Evolutionary conservation across 176 grass and related monocot genomes (phyloP).

Genomic region (Guadua angustifolia): DNA sequence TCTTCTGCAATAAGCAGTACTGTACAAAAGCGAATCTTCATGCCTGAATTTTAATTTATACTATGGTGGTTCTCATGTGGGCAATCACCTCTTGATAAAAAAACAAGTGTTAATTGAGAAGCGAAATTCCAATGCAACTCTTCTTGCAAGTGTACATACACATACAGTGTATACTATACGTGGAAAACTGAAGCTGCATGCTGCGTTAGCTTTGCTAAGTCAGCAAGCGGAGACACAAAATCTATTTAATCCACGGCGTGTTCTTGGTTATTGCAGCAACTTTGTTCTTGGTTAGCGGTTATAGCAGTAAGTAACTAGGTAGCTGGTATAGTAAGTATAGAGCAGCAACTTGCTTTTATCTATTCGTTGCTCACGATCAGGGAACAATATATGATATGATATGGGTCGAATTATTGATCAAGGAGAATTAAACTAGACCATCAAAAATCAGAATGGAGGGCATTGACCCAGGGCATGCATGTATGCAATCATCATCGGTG

Average conservation of each 20-base stretch:
- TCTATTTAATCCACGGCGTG: slow-evolving; percentile 11
- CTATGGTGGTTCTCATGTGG: slow-evolving; percentile 17
- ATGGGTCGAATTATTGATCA: background rate
- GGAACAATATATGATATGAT: slow-evolving; percentile 26
- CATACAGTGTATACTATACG: background rate
- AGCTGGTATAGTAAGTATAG: background rate
- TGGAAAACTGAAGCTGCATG: slow-evolving; percentile 37
- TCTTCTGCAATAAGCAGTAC: background rate
- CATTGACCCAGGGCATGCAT: background rate
- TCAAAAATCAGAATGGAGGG: background rate
- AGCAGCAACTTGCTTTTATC: background rate
- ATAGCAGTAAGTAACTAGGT: background rate
- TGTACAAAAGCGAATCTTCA: slow-evolving; percentile 25
- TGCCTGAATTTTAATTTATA: slow-evolving; percentile 18
- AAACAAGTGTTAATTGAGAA: slow-evolving; percentile 26
- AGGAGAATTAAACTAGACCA: background rate
- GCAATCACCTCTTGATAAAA: slow-evolving; percentile 11
- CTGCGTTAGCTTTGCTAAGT: slow-evolving; percentile 5
- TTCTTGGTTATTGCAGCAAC: slow-evolving; percentile 23
- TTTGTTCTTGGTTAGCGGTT: background rate
- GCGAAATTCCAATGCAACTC: slow-evolving; percentile 49
- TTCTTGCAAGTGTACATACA: slow-evolving; percentile 21
- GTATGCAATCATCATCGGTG: slow-evolving; percentile 19
- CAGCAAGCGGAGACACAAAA: slow-evolving; percentile 27
- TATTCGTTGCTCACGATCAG: slow-evolving; percentile 22